Evolutionary conservation across 345 rosid species (phyloP), one percentile per base, ranked within the genome.

Genomic region (Melaleuca quinquenervia): DNA sequence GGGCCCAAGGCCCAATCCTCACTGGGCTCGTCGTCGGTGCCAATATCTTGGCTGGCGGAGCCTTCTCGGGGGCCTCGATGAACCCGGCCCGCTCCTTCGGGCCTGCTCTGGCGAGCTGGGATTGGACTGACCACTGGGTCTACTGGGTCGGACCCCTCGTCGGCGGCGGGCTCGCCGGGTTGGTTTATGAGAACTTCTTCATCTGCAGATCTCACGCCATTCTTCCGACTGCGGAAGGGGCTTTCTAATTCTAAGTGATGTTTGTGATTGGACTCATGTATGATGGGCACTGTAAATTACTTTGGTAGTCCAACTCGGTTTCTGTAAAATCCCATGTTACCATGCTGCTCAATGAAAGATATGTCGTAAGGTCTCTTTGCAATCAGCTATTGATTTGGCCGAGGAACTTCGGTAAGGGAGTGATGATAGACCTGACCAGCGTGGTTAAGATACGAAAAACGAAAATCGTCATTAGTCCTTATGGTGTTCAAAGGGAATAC

Each of bases 51-150:
- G 98, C 96, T 1, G 98, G 96, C 9, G 99, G 98, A 3, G 83
- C 96, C 52, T 96, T 95, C 91, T 95, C 99, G 0, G 98, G 98
- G 3, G 98, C 96, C n/a, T 95, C 99, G 0, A 96, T 96, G 98
- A 96, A 96, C 93, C 99, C 99, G 0, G 98, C 98, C 5, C 85
- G 99, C 44, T 94, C 99, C 6, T 96, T 95, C 78, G 99, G 99
- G 24, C 99, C 99, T 1, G 95, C 98, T 45, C 87, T 96, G 88
- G 96, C 91, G 22, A 92, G 95, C 84, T 90, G 98, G 89, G 91
- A 92, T 86, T 96, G 99, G 99, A 96, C 96, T 21, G 94, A 96
- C 83, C 97, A 96, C 60, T 96, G 98, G 98, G 95, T 95, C 51
- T 95, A 96, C 87, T 96, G 98, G 98, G 97, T 95, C 86, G 98